Conservation (phyloP, 305 asterid genomes). For the Coffea humblotiana region DNA sequence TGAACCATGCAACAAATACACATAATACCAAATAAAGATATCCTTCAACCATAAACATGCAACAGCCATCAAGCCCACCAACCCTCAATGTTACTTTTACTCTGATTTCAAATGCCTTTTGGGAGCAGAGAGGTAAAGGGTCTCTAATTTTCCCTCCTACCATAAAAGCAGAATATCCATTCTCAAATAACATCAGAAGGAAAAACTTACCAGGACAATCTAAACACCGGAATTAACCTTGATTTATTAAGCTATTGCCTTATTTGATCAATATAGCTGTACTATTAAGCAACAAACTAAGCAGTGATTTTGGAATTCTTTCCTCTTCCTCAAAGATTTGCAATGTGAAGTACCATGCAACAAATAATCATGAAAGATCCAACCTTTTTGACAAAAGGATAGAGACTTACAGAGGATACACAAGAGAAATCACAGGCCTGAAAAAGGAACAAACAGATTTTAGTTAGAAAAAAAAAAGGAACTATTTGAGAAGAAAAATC, state of each 20-base stretch:
- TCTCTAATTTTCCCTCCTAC: not conserved
- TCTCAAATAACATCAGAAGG: not conserved
- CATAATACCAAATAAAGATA: not conserved
- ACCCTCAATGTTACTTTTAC: not conserved
- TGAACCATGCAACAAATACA: not conserved
- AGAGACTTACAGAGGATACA: slow-evolving; percentile 77
- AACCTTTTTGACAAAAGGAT: not conserved
- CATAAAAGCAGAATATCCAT: not conserved
- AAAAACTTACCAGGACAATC: not conserved
- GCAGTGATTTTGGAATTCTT: not conserved
- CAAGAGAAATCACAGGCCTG: slow-evolving; percentile 90
- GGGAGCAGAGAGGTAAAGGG: not conserved
- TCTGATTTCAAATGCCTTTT: not conserved
- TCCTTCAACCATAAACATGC: not conserved
- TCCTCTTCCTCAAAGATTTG: not conserved
- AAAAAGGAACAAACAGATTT: slow-evolving; percentile 5
- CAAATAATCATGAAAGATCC: not conserved
- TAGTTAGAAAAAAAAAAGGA: not conserved
- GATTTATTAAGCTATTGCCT: not conserved
- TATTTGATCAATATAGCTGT: not conserved
- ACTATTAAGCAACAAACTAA: not conserved
- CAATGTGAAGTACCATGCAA: not conserved
- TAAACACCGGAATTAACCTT: not conserved
- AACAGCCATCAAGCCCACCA: not conserved
- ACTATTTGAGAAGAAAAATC: not conserved